Evolutionary conservation across 2,329 filamentous ascomycete genomes (phyloP), one percentile per base, ranked within the genome.

Genomic region (Epichloe sibirici): DNA sequence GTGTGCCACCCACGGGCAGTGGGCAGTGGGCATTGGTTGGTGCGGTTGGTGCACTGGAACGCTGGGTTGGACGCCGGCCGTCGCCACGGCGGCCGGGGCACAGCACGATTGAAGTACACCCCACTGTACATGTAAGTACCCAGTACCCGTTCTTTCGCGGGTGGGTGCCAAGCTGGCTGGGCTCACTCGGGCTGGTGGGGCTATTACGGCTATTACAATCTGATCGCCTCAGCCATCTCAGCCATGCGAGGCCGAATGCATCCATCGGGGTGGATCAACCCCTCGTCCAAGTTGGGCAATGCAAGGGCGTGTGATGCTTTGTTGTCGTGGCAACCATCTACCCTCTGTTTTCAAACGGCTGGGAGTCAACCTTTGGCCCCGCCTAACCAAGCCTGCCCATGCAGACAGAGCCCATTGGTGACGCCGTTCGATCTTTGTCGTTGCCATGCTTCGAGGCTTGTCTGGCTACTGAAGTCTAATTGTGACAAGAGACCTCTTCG

Each of bases 311-410:
- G 25, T 34, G 42, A 9, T 28, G 42, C 31, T 9, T 23, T 3
- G 53, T 58, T 54, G 52, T 45, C 52, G 49, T 57, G 54, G 54
- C 55, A 58, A 60, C 58, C 31, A 15, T 40, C 49, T 49, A 52
- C 52, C 56, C 56, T 57, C 55, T 59, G 58, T 60, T 60, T 40
- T 52, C 35, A 13, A 45, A 49, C 13, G 39, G 13, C 38, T 13
- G 17, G 52, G 52, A 25, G 47, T 35, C 31, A 12, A 44, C 23
- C 15, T 45, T 56, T 50, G 48, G 45, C n/a, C 28, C 25, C 11
- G 12, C 25, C 48, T 38, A 21, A 15, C 40, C 49, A 42, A 15
- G 13, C 12, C 12, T 35, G 28, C n/a, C 28, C 25, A 46, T 15
- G 21, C 28, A 34, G 28, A 28, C 13, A 25, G 5, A 17, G 12